phyloP scores from a whole-genome alignment of 805 yeast species.

The Candida yuanshanica region DNA sequence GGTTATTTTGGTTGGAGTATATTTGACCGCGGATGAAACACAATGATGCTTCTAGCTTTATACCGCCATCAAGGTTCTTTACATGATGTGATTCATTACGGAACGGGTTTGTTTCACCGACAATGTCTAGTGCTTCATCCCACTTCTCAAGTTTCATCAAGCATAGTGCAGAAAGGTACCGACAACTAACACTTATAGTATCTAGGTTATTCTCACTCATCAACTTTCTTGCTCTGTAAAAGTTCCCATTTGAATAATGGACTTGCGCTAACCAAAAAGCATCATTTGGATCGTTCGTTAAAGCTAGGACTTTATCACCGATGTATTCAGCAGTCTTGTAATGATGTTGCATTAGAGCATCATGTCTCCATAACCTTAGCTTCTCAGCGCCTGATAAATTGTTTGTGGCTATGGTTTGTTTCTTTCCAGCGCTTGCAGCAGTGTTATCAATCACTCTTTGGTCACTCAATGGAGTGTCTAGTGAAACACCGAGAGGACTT shows the following conservation, averaged over 20 bases:
- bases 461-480: slow-evolving; percentile 5
- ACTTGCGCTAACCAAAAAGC: slow-evolving; percentile 97
- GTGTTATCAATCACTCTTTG: neutral
- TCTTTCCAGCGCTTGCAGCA: neutral
- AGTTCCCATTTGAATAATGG: slow-evolving; percentile 69
- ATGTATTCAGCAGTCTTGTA: slow-evolving; percentile 84
- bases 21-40: slow-evolving; percentile 81
- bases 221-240: slow-evolving; percentile 70
- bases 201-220: slow-evolving; percentile 52
- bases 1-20: slow-evolving; percentile 75
- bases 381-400: slow-evolving; percentile 69
- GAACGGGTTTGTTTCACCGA: slow-evolving; percentile 81
- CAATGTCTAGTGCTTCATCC: slow-evolving; percentile 84
- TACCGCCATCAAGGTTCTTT: slow-evolving; percentile 69
- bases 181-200: slow-evolving; percentile 59
- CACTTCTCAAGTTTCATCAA: slow-evolving; percentile 64
- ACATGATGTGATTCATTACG: slow-evolving; percentile 31
- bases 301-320: slow-evolving; percentile 82
- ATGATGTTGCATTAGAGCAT: slow-evolving; percentile 88
- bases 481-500: slow-evolving; percentile 31
- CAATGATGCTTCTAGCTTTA: slow-evolving; percentile 81
- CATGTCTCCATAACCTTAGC: slow-evolving; percentile 87
- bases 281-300: slow-evolving; percentile 85
- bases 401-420: neutral
- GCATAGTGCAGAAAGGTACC: slow-evolving; percentile 75